These are phyloP conservation scores for Pisolithus sp. DNA, from an alignment of 768 basidiomycete species.

Conservation along the genomic window DNA sequence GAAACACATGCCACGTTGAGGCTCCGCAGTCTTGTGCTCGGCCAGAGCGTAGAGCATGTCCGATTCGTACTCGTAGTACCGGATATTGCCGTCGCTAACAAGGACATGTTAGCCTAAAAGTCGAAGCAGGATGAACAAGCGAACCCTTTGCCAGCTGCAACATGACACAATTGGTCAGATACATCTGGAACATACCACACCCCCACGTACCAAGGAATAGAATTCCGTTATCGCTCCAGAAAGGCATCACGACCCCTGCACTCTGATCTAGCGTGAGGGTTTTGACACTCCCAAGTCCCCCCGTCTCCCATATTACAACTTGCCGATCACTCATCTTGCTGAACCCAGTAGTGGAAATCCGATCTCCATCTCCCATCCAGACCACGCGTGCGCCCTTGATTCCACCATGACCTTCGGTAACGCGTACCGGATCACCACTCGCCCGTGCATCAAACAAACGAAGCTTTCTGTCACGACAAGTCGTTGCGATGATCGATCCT, in stretches of 20 bases:
- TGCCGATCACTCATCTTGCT: slow-evolving; percentile 96
- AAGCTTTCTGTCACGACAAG: slow-evolving; percentile 88
- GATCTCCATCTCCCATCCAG: slow-evolving; percentile 88
- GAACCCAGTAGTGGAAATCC: slow-evolving; percentile 92
- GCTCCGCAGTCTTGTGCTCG: slow-evolving; percentile 86
- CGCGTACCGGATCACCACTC: slow-evolving; percentile 74
- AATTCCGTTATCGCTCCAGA: slow-evolving; percentile 93
- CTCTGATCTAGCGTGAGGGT: slow-evolving; percentile 79
- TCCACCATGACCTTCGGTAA: slow-evolving; percentile 83
- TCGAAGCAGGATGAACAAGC: slow-evolving; percentile 8
- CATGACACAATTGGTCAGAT: background rate
- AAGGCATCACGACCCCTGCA: slow-evolving; percentile 93
- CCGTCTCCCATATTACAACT: slow-evolving; percentile 83
- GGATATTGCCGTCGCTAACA: slow-evolving; percentile 86
- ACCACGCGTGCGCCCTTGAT: slow-evolving; percentile 86
- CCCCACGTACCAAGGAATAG: slow-evolving; percentile 62
- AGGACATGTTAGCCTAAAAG: slow-evolving; percentile 3
- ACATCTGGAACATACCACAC: background rate
- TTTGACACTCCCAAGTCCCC: slow-evolving; percentile 68
- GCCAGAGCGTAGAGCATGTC: slow-evolving; percentile 71
- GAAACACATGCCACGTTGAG: slow-evolving; percentile 97
- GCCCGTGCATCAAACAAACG: slow-evolving; percentile 87
- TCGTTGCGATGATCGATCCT: slow-evolving; percentile 80
- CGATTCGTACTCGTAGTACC: slow-evolving; percentile 94
- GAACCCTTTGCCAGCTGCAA: slow-evolving; percentile 80